Base-by-base conservation (phyloP, 1,284 basidiomycete species). In the Ceratobasidium sp. region DNA sequence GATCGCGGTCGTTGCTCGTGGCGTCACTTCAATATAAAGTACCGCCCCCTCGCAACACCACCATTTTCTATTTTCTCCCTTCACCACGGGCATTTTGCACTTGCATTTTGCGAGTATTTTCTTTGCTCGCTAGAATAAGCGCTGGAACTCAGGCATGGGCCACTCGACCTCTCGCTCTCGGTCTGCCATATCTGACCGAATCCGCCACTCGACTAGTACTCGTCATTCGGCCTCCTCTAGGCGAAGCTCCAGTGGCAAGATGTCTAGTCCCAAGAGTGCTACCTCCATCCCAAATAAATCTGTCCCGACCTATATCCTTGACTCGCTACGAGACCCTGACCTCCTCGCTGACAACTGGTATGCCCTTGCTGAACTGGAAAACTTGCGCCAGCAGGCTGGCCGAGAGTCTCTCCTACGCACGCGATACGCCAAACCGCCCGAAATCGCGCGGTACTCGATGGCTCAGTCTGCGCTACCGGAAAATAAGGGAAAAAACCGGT, bases 401-500 rank as follows among this genome's bases (percentile, higher is more conserved):
- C 55, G 38, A 48, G 70, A 73, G 60, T 73, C 70, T 23, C 50
- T 73, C 8, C 20, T 73, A 8, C 70, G 57, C 38, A 73, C 55
- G 16, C 70, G 50, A 48, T 73, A 60, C 70, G 57, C 44, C 2
- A 60, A 73, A 38, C 70, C 70, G 46, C 70, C 70, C n/a, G 70
- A 73, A 20, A 50, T 73, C 35, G 70, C 57, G 57, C 54, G 70
- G 57, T 81, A 79, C 76, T 80, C 80, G 38, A 70, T 78, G 2
- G 27, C 57, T 3, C 62, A 44, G 18, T 69, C 79, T 18, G 70
- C 59, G 20, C 44, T 55, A 0, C 85, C 86, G 27, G 82, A 83
- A 35, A 89, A 93, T 81, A 75, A 81, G 27, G 79, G 80, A 41
- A 85, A 84, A 52, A 94, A 95, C 85, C 91, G 94, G n/a, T 96